Percentiles rank a stretch among this genome's conserved stretches.
These are phyloP conservation scores for Candolleomyces efflorescens DNA, from an alignment of 768 basidiomycete genomes.

Conservation along the genomic window DNA sequence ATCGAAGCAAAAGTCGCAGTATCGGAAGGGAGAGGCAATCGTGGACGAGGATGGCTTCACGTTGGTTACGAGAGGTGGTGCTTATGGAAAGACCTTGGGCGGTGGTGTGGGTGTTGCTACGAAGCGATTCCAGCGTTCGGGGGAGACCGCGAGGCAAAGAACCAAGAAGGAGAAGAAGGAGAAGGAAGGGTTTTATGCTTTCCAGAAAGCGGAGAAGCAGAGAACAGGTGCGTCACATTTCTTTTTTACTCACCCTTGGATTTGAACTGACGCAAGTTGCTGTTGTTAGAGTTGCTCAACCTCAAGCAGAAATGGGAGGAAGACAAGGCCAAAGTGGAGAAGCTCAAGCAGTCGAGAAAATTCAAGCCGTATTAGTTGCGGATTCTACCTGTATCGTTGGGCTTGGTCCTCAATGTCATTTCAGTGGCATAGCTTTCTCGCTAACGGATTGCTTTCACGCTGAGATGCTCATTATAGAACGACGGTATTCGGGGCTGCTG, in stretches of 20 bases:
- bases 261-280: conserved; percentile 7
- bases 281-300: conserved; percentile 56
- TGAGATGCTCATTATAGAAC: no score
- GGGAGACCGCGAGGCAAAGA: conserved; percentile 42
- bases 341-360: conserved; percentile 69
- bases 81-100: conserved; percentile 83
- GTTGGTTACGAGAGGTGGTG: conserved; percentile 87
- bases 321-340: conserved; percentile 82
- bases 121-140: conserved; percentile 62
- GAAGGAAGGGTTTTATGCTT: conserved; percentile 80
- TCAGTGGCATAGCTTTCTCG: neutral
- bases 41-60: conserved; percentile 96
- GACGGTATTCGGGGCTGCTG: no score
- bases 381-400: neutral
- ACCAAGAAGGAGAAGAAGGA: conserved; percentile 61
- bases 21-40: conserved; percentile 80
- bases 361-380: conserved; percentile 77
- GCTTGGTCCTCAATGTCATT: neutral
- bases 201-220: conserved; percentile 89
- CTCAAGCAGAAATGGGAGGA: conserved; percentile 81
- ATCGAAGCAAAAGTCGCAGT: conserved; percentile 57
- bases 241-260: conserved; percentile 1
- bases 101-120: conserved; percentile 66
- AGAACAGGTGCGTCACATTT: conserved; percentile 54
- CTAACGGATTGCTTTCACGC: neutral